Base-by-base conservation (phyloP, 257 asterid species). In the Solanum paucissectum region DNA sequence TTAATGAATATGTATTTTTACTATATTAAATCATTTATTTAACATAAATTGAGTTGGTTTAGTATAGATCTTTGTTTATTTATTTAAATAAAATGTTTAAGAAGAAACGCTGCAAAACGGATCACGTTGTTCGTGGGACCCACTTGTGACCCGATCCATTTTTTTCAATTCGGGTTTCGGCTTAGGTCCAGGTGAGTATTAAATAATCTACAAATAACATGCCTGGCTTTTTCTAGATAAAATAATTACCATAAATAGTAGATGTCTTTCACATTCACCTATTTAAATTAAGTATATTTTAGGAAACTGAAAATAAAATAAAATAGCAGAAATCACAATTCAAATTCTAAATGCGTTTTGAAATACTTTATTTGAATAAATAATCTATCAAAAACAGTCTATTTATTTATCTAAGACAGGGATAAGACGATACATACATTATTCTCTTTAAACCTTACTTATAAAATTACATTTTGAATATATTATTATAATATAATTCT, bases 121-220 rank as follows among this genome's bases (percentile, higher is more conserved):
- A 58, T 58, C 68, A 21, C 68, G 27, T 83, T 87, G 7, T 25
- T 32, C 5, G n/a, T 36, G 94, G 93, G 91, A 6, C 91, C 93
- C 83, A 21, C 72, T 77, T 42, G 0, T 77, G 64, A 58, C 64
- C 62, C 83, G 83, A 40, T 12, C 83, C 60, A 76, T n/a, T 76
- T n/a, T 37, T 37, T 1, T 1, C 34, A 12, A 76, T 23, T 38
- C 83, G 83, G 83, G 34, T 49, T 25, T 11, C 21, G 3, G 34
- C 21, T 6, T 25, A 3, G 33, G 34, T 23, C 12, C 46, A 36
- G 82, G 5, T 73, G 0, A 38, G 12, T 21, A 20, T 18, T 55
- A 55, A 55, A 55, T 66, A 66, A 34, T 36, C 9, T 36, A 74
- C 29, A 36, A 36, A 36, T 74, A 12, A 25, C 55, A 75, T 23